Evolutionary conservation across 106 monocot genomes (phyloP).

Genomic region (Dendrobium officinale): DNA sequence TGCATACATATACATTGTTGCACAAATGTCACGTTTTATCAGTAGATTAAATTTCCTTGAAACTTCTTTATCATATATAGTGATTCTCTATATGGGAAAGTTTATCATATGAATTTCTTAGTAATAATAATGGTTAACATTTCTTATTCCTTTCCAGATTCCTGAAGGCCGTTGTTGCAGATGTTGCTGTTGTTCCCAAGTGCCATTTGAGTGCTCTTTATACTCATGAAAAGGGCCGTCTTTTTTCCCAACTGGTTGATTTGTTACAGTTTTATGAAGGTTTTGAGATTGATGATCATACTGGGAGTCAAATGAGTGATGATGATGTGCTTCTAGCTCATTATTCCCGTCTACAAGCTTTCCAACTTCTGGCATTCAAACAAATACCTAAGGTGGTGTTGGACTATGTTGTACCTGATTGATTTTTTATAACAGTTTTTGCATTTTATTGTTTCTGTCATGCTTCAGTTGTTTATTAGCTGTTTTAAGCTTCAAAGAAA

Average conservation of each 20-base stretch:
- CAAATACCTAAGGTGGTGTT: constrained; percentile 72
- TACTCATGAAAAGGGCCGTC: constrained; percentile 84
- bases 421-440: constrained; percentile 4
- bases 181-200: constrained; percentile 92
- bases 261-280: constrained; percentile 96
- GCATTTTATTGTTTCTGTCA: background rate
- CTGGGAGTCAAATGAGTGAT: constrained; percentile 83
- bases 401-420: background rate
- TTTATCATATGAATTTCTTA: background rate
- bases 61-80: background rate
- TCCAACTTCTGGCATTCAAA: constrained; percentile 90
- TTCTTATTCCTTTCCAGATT: constrained; percentile 40
- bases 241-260: constrained; percentile 94
- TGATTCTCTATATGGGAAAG: background rate
- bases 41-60: background rate
- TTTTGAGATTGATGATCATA: constrained; percentile 98
- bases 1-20: background rate
- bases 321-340: constrained; percentile 86
- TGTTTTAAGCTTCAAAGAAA: background rate
- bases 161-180: constrained; percentile 81
- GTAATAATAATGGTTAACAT: background rate
- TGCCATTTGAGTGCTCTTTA: constrained; percentile 88
- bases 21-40: background rate
- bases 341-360: constrained; percentile 94
- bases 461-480: background rate